Base-by-base conservation (phyloP, 495 filamentous ascomycete species). In the Hypoxylon crocopeplum region DNA sequence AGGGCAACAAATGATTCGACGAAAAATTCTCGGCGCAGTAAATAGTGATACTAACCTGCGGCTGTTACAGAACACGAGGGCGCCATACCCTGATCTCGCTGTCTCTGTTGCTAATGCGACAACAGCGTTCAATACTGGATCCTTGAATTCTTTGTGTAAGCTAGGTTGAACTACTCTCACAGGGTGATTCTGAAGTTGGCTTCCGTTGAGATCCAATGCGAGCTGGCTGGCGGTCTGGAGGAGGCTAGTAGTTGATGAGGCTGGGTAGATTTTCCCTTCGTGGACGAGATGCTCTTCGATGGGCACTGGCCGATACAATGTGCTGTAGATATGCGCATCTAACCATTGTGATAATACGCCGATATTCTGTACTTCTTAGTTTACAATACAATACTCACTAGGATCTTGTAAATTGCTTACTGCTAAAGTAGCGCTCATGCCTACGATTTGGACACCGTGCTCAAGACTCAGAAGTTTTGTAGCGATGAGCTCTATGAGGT, bases 271-370 rank as follows among this genome's bases (percentile, higher is more conserved):
- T 11, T 80, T 77, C 61, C 88, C 84, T 33, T 92, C 88, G 56
- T 84, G 88, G n/a, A 92, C 88, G 8, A 92, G 74, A 55, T 89
- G 84, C 58, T 93, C 90, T 41, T 89, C 80, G 15, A 94, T 84
- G 0, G 88, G 88, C 12, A 94, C 74, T 2, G 90, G 90, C 1
- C 85, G 82, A 66, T 90, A 92, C 20, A 78, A 85, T 2, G 89
- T 92, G 52, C 86, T 83, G 60, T 89, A 92, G 41, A 83, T 88
- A 47, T 84, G 84, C 7, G 87, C 88, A 25, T 84, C 73, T 29
- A 92, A 80, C 90, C 90, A 94, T 33, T 80, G 75, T 13, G 88
- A 88, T 11, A 93, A 71, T 44, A 87, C 62, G 24, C 84, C 73
- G 2, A 85, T 85, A 51, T 93, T 92, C 88, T 91, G 48, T 25